Conservation (phyloP, 495 filamentous ascomycete species). For the Zalerion maritima region DNA sequence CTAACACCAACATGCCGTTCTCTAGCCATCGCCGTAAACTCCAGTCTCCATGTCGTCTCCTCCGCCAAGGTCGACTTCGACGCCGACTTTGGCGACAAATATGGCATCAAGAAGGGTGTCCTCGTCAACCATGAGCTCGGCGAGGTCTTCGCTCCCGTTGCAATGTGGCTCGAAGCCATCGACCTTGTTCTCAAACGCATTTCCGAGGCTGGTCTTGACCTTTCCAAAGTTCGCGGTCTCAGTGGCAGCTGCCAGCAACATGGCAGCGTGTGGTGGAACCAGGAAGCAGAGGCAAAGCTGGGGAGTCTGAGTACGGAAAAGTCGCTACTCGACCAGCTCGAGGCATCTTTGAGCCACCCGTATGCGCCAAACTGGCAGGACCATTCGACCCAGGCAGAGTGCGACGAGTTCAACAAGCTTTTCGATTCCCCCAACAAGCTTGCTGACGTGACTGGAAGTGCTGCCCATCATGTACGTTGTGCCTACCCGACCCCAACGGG, state of each 20-base stretch:
- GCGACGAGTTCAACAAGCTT: slow-evolving; percentile 66
- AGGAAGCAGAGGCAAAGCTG: slow-evolving; percentile 52
- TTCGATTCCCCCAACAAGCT: slow-evolving; percentile 51
- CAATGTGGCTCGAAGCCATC: slow-evolving; percentile 86
- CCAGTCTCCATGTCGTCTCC: slow-evolving; percentile 58
- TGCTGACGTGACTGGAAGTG: slow-evolving; percentile 71
- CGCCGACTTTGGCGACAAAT: slow-evolving; percentile 57
- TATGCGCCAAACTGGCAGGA: slow-evolving; percentile 97
- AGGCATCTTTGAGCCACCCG: slow-evolving; percentile 64
- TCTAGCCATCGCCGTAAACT: slow-evolving; percentile 61
- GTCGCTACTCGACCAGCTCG: slow-evolving; percentile 54
- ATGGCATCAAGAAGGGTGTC: slow-evolving; percentile 80
- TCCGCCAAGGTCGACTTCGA: slow-evolving; percentile 68
- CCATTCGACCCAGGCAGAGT: slow-evolving; percentile 80
- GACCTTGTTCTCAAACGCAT: slow-evolving; percentile 69
- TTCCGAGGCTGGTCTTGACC: slow-evolving; percentile 57
- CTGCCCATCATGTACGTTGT: slow-evolving; percentile 73
- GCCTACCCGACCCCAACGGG: background rate
- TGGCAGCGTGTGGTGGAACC: slow-evolving; percentile 83
- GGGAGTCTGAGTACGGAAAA: slow-evolving; percentile 41
- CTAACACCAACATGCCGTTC: slow-evolving; percentile 5
- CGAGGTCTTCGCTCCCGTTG: slow-evolving; percentile 84
- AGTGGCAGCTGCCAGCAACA: slow-evolving; percentile 94
- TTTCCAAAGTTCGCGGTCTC: slow-evolving; percentile 62
- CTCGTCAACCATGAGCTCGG: slow-evolving; percentile 61